A percentile compares a stretch with the other conserved stretches of the same genome.
Conservation (phyloP, 805 yeast genomes). For the Kuraishia ogatae region DNA sequence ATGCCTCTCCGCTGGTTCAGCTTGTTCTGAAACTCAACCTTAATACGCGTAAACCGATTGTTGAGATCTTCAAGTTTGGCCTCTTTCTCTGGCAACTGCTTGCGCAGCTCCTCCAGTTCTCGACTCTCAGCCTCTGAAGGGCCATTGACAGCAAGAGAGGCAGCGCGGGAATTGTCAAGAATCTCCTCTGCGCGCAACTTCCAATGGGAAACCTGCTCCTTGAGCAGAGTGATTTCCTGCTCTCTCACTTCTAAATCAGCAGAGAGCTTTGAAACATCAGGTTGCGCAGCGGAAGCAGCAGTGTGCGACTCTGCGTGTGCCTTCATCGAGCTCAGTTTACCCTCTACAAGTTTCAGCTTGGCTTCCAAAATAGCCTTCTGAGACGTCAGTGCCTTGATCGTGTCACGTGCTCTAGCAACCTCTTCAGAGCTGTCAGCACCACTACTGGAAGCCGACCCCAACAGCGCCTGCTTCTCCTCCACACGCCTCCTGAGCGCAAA, state of each 20-base stretch:
- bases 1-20: constrained; percentile 16
- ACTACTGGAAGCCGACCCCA: not conserved
- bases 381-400: constrained; percentile 1
- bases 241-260: constrained; percentile 21
- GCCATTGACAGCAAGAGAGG: constrained; percentile 33
- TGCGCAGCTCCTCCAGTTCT: constrained; percentile 31
- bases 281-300: not conserved
- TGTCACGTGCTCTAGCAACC: not conserved
- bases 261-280: not conserved
- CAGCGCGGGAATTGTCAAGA: constrained; percentile 32
- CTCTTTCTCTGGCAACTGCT: constrained; percentile 47
- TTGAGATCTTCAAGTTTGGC: constrained; percentile 9
- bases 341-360: not conserved
- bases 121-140: constrained; percentile 6
- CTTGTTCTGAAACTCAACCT: constrained; percentile 21
- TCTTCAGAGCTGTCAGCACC: not conserved
- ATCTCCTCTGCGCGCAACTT: constrained; percentile 41
- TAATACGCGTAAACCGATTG: constrained; percentile 19
- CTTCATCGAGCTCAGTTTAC: not conserved
- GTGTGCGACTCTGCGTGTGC: not conserved
- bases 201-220: constrained; percentile 54
- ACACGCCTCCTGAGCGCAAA: not conserved
- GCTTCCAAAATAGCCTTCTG: constrained; percentile 21
- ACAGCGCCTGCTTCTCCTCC: not conserved
- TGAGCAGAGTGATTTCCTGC: constrained; percentile 35